phyloP scores from a whole-genome alignment of 345 rosid genomes.

The Kandelia obovata region DNA sequence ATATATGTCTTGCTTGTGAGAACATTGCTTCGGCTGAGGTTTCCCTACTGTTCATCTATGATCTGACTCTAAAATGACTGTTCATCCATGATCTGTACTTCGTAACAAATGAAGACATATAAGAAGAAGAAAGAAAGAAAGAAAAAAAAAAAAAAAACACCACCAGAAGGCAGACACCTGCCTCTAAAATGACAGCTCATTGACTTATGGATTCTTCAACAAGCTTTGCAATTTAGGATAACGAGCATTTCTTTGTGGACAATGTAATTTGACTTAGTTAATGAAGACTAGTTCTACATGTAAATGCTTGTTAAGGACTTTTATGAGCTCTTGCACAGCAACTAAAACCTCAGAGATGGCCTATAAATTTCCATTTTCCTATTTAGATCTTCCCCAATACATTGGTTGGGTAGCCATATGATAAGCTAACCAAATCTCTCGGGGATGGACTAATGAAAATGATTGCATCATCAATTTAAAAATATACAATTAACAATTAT shows the following conservation, averaged over 20 bases:
- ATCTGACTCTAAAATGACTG: background rate
- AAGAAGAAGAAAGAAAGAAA: background rate
- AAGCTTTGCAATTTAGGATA: conserved; percentile 6
- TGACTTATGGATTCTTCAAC: conserved; percentile 12
- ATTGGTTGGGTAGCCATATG: too few species aligned
- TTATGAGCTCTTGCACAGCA: too few species aligned
- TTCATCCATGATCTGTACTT: conserved; percentile 17
- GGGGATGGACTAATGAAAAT: too few species aligned
- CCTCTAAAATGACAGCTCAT: conserved; percentile 31
- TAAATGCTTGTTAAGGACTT: too few species aligned
- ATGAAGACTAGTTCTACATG: too few species aligned
- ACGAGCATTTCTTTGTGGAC: background rate
- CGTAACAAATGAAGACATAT: background rate
- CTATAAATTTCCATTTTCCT: too few species aligned
- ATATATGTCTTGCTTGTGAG: conserved; percentile 27
- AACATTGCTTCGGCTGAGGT: conserved; percentile 32
- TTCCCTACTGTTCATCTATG: conserved; percentile 20
- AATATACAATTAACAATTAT: too few species aligned
- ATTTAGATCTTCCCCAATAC: too few species aligned
- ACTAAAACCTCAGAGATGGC: too few species aligned
- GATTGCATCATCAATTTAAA: too few species aligned
- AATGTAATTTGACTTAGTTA: background rate
- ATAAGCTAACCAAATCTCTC: too few species aligned
- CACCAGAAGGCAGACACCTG: conserved; percentile 2
- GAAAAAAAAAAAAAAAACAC: background rate